Conservation (phyloP, 1,284 basidiomycete genomes). For the Leccinum pallidistipes region DNA sequence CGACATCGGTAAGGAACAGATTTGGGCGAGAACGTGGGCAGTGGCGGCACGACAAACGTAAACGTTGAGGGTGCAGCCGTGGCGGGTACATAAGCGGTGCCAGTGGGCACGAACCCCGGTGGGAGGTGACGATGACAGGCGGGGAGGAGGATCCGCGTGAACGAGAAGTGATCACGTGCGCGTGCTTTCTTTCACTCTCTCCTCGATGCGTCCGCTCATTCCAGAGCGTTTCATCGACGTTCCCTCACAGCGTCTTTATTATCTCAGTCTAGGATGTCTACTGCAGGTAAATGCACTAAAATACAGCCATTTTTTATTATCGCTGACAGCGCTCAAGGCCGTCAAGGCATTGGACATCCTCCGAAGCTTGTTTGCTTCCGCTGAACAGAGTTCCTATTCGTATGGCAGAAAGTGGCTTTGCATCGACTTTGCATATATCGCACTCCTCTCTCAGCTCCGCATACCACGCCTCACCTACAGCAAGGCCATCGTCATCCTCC, state of each 20-base stretch:
- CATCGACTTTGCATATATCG: slow-evolving; percentile 63
- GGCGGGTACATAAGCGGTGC: too few species aligned
- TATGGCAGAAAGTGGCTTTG: slow-evolving; percentile 69
- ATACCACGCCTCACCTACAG: slow-evolving; percentile 78
- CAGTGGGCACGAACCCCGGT: too few species aligned
- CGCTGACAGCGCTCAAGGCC: slow-evolving; percentile 24
- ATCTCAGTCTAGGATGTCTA: slow-evolving; percentile 53
- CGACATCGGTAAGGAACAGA: too few species aligned
- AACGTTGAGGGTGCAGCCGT: too few species aligned
- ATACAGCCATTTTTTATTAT: neutral
- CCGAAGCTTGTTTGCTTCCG: slow-evolving; percentile 47
- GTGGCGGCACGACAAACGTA: too few species aligned
- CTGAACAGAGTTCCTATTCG: slow-evolving; percentile 41
- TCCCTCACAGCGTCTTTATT: slow-evolving; percentile 59
- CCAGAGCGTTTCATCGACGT: slow-evolving; percentile 55
- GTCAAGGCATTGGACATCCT: slow-evolving; percentile 65
- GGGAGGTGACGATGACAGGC: too few species aligned
- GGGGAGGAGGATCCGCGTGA: too few species aligned
- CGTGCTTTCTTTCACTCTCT: neutral
- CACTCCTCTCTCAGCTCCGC: slow-evolving; percentile 61
- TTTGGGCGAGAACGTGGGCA: too few species aligned
- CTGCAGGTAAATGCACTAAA: slow-evolving; percentile 43
- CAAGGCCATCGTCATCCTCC: slow-evolving; percentile 57
- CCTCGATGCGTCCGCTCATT: slow-evolving; percentile 41
- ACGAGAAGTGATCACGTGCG: slow-evolving; percentile 29